Conservation (phyloP, 2,329 filamentous ascomycete species). For the Nemania serpens region DNA sequence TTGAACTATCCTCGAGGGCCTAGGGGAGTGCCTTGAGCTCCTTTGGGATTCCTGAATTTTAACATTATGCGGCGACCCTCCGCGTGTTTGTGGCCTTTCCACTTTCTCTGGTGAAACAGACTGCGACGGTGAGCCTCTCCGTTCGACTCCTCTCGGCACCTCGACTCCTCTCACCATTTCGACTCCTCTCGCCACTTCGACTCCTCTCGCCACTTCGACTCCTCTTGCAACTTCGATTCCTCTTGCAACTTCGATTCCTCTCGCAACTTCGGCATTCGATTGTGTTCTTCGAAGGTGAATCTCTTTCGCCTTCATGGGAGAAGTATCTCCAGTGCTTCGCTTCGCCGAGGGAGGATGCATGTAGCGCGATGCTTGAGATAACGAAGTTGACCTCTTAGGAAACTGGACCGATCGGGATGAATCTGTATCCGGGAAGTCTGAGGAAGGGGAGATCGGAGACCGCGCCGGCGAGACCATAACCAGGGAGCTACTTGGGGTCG, state of each 20-base stretch:
- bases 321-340: not conserved
- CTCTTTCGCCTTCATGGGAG: constrained; percentile 8
- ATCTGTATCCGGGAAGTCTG: constrained; percentile 1
- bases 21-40: not conserved
- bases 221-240: no score
- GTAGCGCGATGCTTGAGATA: constrained; percentile 25
- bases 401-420: constrained; percentile 12
- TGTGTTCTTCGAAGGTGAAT: constrained; percentile 32
- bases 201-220: no score
- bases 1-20: not conserved
- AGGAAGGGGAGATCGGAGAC: constrained; percentile 15
- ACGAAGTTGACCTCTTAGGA: constrained; percentile 26
- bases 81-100: not conserved
- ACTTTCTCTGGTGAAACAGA: constrained; percentile 4
- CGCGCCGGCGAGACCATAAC: not conserved
- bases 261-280: constrained; percentile 31
- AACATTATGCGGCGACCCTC: not conserved
- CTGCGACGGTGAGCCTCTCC: constrained; percentile 22
- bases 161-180: no score
- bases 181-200: no score
- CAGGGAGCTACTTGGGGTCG: not conserved
- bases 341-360: constrained; percentile 6
- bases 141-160: no score
- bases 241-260: no score
- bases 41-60: constrained; percentile 7